These are phyloP conservation scores for Carallia pectinifolia DNA, from an alignment of 345 rosid genomes.

Conservation along the genomic window DNA sequence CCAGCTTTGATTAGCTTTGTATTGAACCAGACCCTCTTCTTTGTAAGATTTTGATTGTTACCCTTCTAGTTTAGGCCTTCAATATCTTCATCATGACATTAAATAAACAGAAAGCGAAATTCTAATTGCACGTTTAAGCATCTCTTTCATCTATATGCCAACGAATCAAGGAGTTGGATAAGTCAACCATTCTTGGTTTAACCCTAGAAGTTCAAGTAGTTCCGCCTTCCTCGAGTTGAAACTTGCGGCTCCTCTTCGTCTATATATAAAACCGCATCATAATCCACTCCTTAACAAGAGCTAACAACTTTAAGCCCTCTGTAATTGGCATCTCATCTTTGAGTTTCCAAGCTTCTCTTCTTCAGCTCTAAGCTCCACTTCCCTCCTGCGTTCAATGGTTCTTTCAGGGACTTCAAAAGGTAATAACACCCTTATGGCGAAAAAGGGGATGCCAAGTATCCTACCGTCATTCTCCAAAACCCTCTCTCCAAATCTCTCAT, in stretches of 20 bases:
- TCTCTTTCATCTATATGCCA: not conserved
- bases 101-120: not conserved
- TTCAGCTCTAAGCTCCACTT: not conserved
- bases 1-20: too few species aligned
- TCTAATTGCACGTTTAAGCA: too few species aligned
- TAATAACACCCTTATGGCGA: not conserved
- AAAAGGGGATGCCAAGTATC: conserved; percentile 1
- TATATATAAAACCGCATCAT: conserved; percentile 11
- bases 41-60: too few species aligned
- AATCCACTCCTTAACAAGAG: not conserved
- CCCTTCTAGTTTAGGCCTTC: too few species aligned
- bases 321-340: not conserved
- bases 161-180: not conserved
- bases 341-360: not conserved
- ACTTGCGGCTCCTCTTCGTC: not conserved
- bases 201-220: not conserved
- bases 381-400: not conserved
- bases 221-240: not conserved
- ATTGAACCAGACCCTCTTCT: too few species aligned
- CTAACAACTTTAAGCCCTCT: not conserved
- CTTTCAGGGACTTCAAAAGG: conserved; percentile 4
- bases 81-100: not conserved
- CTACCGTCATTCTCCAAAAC: not conserved
- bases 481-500: conserved; percentile 18
- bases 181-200: conserved; percentile 5